A percentile compares a stretch with the other conserved stretches of the same genome.
phyloP scores from a whole-genome alignment of 768 basidiomycete species.

The Nevesoporus exiguus region DNA sequence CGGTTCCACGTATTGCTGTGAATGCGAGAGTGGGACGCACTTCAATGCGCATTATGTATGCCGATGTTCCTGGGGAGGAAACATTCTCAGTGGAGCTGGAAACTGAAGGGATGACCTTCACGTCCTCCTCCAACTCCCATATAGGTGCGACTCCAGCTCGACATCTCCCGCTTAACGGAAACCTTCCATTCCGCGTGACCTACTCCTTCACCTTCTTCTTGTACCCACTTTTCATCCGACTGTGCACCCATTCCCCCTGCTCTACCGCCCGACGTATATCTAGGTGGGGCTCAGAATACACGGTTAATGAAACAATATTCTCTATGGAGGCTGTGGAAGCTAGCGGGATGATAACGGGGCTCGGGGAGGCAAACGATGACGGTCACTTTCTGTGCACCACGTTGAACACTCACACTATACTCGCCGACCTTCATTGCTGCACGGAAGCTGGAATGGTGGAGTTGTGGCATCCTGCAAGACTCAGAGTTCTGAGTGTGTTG shows the following conservation, averaged over 20 bases:
- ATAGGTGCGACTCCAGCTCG: constrained; percentile 21
- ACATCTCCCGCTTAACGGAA: constrained; percentile 29
- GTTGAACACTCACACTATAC: constrained; percentile 41
- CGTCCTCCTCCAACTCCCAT: constrained; percentile 42
- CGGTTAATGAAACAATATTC: constrained; percentile 48
- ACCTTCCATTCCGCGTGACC: constrained; percentile 44
- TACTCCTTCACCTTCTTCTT: constrained; percentile 41
- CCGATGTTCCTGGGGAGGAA: constrained; percentile 36
- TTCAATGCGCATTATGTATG: constrained; percentile 48
- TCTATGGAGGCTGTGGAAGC: constrained; percentile 58
- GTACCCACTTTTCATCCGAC: constrained; percentile 51
- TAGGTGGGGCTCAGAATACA: constrained; percentile 34
- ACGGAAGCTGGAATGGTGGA: constrained; percentile 62
- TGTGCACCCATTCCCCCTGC: constrained; percentile 37
- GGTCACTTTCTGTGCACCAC: constrained; percentile 35
- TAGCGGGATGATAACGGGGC: constrained; percentile 40
- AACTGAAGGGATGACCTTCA: constrained; percentile 48
- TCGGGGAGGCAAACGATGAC: constrained; percentile 51
- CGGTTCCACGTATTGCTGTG: constrained; percentile 49
- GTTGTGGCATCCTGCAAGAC: constrained; percentile 60
- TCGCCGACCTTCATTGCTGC: constrained; percentile 45
- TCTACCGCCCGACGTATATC: constrained; percentile 28
- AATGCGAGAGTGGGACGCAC: constrained; percentile 50
- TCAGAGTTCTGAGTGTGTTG: constrained; percentile 52
- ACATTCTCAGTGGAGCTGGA: constrained; percentile 55